phyloP scores from a whole-genome alignment of 805 yeast species.

The Metschnikowia hibisci region DNA sequence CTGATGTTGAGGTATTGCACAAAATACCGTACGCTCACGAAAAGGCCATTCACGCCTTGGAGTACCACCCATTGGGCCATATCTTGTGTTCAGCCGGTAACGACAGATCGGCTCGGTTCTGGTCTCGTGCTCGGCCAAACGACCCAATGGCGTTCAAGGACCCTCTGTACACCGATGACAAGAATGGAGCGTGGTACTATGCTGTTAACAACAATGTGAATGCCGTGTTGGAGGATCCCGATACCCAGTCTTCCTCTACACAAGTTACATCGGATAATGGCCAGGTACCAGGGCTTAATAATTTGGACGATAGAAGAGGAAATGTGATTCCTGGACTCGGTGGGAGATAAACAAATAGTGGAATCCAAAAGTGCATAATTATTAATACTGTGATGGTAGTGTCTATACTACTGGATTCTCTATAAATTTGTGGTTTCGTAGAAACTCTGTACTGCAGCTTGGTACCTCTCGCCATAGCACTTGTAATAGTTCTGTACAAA shows the following conservation, averaged over 20 bases:
- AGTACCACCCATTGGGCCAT: conserved; percentile 94
- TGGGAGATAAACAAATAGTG: no score
- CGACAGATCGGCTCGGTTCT: conserved; percentile 86
- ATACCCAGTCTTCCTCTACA: conserved; percentile 1
- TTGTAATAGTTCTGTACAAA: conserved; percentile 16
- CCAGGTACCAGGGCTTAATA: conserved; percentile 16
- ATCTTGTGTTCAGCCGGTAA: conserved; percentile 88
- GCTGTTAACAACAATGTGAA: conserved; percentile 43
- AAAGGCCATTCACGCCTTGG: conserved; percentile 82
- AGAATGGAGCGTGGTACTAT: conserved; percentile 55
- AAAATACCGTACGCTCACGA: conserved; percentile 90
- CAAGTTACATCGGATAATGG: conserved; percentile 3
- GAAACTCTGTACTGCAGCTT: conserved; percentile 16
- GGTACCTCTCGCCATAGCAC: conserved; percentile 16
- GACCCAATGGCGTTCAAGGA: conserved; percentile 82
- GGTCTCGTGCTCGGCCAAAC: conserved; percentile 91
- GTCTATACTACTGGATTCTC: not conserved
- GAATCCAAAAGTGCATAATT: not conserved
- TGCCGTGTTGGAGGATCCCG: conserved; percentile 28
- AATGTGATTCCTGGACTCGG: conserved; percentile 13
- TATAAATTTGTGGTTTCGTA: conserved; percentile 6
- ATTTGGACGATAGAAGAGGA: conserved; percentile 9
- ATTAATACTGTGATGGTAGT: not conserved
- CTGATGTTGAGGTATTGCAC: conserved; percentile 44
- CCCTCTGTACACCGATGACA: conserved; percentile 69